Conservation (phyloP, 2,329 filamentous ascomycete genomes). For the Colletotrichum spinosum region DNA sequence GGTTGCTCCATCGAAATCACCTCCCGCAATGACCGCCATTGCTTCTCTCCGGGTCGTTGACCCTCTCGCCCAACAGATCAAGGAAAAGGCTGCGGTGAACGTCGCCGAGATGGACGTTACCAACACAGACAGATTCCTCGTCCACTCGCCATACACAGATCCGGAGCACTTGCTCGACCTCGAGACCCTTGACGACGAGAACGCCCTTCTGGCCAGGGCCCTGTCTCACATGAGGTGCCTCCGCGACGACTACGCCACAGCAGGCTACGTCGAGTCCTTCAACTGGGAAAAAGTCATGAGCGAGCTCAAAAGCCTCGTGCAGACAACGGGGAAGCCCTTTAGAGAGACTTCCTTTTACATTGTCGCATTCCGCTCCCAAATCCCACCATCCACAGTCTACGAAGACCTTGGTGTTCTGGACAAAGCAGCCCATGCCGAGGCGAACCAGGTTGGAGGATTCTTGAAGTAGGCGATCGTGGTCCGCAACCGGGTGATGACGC, state of each 20-base stretch:
- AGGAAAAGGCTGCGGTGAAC: slow-evolving; percentile 24
- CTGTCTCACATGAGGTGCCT: slow-evolving; percentile 72
- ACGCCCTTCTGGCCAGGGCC: slow-evolving; percentile 77
- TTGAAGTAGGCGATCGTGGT: slow-evolving; percentile 65
- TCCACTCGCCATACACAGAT: slow-evolving; percentile 82
- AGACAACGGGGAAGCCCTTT: slow-evolving; percentile 65
- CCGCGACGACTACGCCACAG: slow-evolving; percentile 80
- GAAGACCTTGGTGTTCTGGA: slow-evolving; percentile 79
- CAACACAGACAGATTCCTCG: slow-evolving; percentile 55
- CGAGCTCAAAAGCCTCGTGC: slow-evolving; percentile 65
- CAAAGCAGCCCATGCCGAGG: slow-evolving; percentile 83
- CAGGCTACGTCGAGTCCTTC: slow-evolving; percentile 78
- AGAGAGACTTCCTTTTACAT: slow-evolving; percentile 79
- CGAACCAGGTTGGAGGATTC: slow-evolving; percentile 81
- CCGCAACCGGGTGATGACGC: slow-evolving; percentile 1
- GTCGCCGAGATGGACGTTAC: slow-evolving; percentile 24
- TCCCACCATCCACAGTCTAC: slow-evolving; percentile 71
- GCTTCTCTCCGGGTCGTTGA: slow-evolving; percentile 27
- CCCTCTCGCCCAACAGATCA: slow-evolving; percentile 27
- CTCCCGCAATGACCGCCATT: slow-evolving; percentile 17
- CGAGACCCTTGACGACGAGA: slow-evolving; percentile 71
- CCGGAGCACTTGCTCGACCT: slow-evolving; percentile 80
- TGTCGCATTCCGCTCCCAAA: slow-evolving; percentile 82
- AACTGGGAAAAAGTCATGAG: slow-evolving; percentile 78
- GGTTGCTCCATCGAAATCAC: no score